Conservation (phyloP, 495 filamentous ascomycete genomes). For the Aspergillus affinis region DNA sequence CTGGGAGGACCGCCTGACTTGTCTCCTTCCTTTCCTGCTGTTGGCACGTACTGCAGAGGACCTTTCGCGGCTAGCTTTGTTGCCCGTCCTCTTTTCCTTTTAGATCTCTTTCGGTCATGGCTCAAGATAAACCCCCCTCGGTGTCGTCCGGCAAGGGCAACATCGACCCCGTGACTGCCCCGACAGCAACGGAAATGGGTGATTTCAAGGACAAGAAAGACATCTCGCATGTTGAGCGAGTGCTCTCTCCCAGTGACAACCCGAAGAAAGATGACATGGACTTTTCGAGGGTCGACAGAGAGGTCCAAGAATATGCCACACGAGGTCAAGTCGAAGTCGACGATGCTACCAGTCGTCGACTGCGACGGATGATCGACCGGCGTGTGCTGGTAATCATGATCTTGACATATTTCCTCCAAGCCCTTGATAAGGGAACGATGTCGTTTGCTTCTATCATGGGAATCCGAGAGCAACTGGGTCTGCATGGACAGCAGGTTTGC, state of each 20-base stretch:
- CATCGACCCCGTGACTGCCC: not conserved
- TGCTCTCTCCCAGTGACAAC: slow-evolving; percentile 35
- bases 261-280: slow-evolving; percentile 51
- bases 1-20: not conserved
- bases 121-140: slow-evolving; percentile 1
- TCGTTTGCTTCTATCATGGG: slow-evolving; percentile 72
- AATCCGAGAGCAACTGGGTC: slow-evolving; percentile 52
- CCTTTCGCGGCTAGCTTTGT: not conserved
- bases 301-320: slow-evolving; percentile 62
- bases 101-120: slow-evolving; percentile 7
- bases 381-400: slow-evolving; percentile 53
- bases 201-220: slow-evolving; percentile 28
- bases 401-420: slow-evolving; percentile 64
- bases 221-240: slow-evolving; percentile 50
- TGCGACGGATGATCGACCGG: slow-evolving; percentile 54
- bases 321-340: slow-evolving; percentile 51
- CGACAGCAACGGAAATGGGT: not conserved
- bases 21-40: not conserved
- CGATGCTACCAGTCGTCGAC: slow-evolving; percentile 50
- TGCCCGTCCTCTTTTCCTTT: not conserved
- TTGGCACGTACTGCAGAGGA: not conserved
- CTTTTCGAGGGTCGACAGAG: slow-evolving; percentile 57
- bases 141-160: not conserved
- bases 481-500: slow-evolving; percentile 51
- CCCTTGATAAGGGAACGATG: slow-evolving; percentile 71